Evolutionary conservation across 768 basidiomycete species (phyloP).

Genomic region (Kwoniella sp.): DNA sequence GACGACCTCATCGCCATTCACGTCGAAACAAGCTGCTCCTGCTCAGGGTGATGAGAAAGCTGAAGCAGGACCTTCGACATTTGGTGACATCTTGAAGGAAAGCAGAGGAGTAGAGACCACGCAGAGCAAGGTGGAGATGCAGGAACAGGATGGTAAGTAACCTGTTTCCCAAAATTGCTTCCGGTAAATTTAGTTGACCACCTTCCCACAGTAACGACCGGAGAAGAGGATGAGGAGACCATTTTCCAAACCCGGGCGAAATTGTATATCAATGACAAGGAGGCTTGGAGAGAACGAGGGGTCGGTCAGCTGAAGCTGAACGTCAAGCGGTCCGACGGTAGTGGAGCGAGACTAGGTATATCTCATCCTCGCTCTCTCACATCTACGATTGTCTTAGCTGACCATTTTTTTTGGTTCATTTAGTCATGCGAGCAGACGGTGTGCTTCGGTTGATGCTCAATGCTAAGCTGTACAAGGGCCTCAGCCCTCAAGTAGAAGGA

Average conservation of each 20-base stretch:
- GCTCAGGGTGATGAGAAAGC: slow-evolving; percentile 18
- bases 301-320: slow-evolving; percentile 56
- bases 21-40: slow-evolving; percentile 32
- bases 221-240: slow-evolving; percentile 58
- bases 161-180: background rate
- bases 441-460: slow-evolving; percentile 58
- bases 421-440: slow-evolving; percentile 59
- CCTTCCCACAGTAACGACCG: slow-evolving; percentile 51
- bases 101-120: slow-evolving; percentile 33
- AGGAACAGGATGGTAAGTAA: slow-evolving; percentile 56
- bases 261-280: slow-evolving; percentile 54
- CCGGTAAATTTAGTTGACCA: background rate
- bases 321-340: slow-evolving; percentile 44
- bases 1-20: slow-evolving; percentile 42
- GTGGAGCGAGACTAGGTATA: slow-evolving; percentile 53
- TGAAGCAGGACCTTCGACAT: slow-evolving; percentile 35
- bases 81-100: slow-evolving; percentile 49
- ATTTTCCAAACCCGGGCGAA: slow-evolving; percentile 55
- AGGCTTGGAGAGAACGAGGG: slow-evolving; percentile 57
- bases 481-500: slow-evolving; percentile 51
- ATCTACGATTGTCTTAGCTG: background rate
- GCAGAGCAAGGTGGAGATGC: slow-evolving; percentile 51
- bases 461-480: slow-evolving; percentile 54
- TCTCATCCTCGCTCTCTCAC: background rate
- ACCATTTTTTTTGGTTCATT: background rate